Conservation (phyloP, 345 rosid species). For the Acer campestre region DNA sequence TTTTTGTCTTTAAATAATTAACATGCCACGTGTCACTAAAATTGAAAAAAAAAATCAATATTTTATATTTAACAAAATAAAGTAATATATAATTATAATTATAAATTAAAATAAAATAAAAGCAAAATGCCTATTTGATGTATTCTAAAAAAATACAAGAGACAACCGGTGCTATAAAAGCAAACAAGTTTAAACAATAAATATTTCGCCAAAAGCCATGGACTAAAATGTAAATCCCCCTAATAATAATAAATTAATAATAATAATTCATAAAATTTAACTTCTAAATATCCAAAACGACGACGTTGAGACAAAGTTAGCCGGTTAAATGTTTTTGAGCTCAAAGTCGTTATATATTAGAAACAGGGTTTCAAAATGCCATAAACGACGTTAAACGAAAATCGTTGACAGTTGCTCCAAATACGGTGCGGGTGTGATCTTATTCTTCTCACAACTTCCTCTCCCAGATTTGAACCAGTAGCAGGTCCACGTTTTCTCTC, state of each 20-base stretch:
- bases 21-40: too few relatives aligned
- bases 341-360: neutral
- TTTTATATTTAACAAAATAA: too few relatives aligned
- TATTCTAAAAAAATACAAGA: too few relatives aligned
- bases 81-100: too few relatives aligned
- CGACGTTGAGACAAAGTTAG: neutral
- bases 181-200: too few relatives aligned
- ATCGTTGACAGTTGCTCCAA: conserved; percentile 10
- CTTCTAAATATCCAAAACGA: neutral
- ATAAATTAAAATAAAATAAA: too few relatives aligned
- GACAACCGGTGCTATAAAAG: too few relatives aligned
- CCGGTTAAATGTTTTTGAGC: neutral
- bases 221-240: too few relatives aligned
- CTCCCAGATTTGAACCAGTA: neutral
- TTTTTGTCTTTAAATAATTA: too few relatives aligned
- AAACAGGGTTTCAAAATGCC: neutral
- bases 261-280: neutral
- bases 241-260: neutral
- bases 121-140: too few relatives aligned
- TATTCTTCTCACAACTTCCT: neutral
- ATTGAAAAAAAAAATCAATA: too few relatives aligned
- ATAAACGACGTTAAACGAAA: neutral
- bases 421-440: neutral
- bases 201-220: too few relatives aligned
- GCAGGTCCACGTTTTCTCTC: neutral